Base-by-base conservation (phyloP, 768 basidiomycete species). In the Xerocomellus dryophilus region DNA sequence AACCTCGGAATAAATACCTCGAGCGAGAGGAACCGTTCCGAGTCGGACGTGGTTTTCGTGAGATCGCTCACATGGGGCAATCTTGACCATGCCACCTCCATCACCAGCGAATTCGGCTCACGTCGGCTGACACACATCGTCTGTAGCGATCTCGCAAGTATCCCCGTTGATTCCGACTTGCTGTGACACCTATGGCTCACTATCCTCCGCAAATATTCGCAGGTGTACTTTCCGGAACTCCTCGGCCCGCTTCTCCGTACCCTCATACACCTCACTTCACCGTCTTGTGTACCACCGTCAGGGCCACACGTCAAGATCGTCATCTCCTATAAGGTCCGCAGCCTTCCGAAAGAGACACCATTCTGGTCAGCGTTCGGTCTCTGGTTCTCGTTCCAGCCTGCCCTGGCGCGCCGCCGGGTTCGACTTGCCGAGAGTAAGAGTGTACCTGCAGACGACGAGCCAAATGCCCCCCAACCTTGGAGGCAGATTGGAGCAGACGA, bases 171-270 rank as follows among this genome's bases (percentile, higher is more conserved):
- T 18, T 38, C 35, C 29, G n/a, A 50, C 11, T 49, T 23, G 15
- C 15, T 34, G 18, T 11, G 17, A n/a, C 5, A 4, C 27, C 2
- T 32, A 7, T 32, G 10, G 18, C 18, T 53, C 29, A 32, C 32
- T 40, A n/a, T 10, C 27, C 46, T 45, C n/a, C 21, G 43, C 51
- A 29, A 29, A 29, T 9, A 31, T 46, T 27, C 52, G 9, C 59
- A 93, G 88, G 81, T 95, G 12, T 95, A 95, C 70, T 94, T 94
- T 63, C 88, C 90, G 0, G 82, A 89, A 53, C 80, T 95, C 2
- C 76, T 91, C 11, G 88, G 83, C 0, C 88, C 88, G 5, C 79
- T 95, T 17, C 73, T 95, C 18, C 81, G 85, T 3, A 83, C 87
- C 2, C 76, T 95, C 12, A 71, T 96, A 4, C 79, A 86, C 20